Percentiles rank a stretch among this genome's conserved stretches.
Evolutionary conservation across 169 alveolate genomes (phyloP).

Genomic region (Perkinsus chesapeaki): DNA sequence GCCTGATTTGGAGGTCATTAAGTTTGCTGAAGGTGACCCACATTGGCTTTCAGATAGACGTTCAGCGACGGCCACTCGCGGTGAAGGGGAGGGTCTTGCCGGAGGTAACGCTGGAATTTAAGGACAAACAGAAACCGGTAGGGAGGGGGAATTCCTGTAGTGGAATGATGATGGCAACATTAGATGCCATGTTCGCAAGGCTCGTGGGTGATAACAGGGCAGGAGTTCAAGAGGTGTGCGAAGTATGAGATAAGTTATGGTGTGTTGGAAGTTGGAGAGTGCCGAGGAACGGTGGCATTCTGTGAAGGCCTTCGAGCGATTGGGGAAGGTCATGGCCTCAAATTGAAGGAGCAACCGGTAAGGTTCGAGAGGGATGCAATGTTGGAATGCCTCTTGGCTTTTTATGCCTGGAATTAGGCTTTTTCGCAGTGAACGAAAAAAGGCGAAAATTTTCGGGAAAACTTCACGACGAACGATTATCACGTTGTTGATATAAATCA

Average conservation of each 20-base stretch:
- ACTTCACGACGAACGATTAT: too few relatives aligned
- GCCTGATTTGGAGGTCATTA: neutral
- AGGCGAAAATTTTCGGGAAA: too few relatives aligned
- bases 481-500: too few relatives aligned
- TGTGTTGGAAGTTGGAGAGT: neutral
- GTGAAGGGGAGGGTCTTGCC: neutral
- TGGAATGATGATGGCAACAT: too few relatives aligned
- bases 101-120: neutral
- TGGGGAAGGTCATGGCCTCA: neutral
- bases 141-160: neutral
- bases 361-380: too few relatives aligned
- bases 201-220: neutral
- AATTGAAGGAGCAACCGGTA: neutral
- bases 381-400: too few relatives aligned
- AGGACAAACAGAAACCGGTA: neutral
- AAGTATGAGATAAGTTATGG: neutral
- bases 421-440: too few relatives aligned
- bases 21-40: neutral
- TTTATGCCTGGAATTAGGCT: too few relatives aligned
- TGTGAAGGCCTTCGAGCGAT: neutral
- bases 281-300: neutral
- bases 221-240: neutral
- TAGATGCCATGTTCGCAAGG: neutral
- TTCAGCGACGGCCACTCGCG: neutral
- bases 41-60: neutral